Evolutionary conservation across 2,329 filamentous ascomycete genomes (phyloP), one percentile per base, ranked within the genome.

Genomic region (Alternaria triticimaculans): DNA sequence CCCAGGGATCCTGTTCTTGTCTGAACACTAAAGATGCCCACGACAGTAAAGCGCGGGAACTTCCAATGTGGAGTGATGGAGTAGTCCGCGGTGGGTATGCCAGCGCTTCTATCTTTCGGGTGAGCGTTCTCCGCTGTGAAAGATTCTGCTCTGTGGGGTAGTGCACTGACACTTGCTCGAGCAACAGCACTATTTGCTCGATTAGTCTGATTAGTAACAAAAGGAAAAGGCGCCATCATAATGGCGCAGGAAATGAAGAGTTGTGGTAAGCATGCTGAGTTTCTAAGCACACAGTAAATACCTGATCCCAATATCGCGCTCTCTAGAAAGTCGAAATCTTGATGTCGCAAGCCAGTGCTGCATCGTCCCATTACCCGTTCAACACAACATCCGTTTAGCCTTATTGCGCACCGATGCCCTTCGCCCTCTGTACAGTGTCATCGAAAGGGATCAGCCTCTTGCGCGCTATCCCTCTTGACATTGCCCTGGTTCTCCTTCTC

Each of bases 391-490:
- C 21, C 41, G 10, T 51, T 6, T 30, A 23, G 11, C 21, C 11
- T 51, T 43, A 46, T 21, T 30, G 8, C 14, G 4, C 25, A 11
- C 48, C 26, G 15, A 21, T 28, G 37, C 18, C 33, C 1, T 21
- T 30, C 25, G 3, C 2, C 21, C 15, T 53, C 9, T 43, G 20
- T 25, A 53, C 8, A 20, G 12, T 33, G 41, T 62, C 60, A 62
- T 43, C 21, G 57, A 33, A 66, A 66, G 1, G 64, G 64, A n/a
- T 66, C 55, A 11, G 48, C 56, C 5, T 72, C 68, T 41, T 73
- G 68, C 26, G 71, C 63, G 49, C 71, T 73, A 28, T 73, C 71
- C 21, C 71, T 67, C 48, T 73, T 73, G 18, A 58, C 37, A 41
- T 41, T 41, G 37, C n/a, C 6, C 12, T 49, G 61, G 12, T 49